Conservation (phyloP, 768 basidiomycete genomes). For the Galerina marginata region DNA sequence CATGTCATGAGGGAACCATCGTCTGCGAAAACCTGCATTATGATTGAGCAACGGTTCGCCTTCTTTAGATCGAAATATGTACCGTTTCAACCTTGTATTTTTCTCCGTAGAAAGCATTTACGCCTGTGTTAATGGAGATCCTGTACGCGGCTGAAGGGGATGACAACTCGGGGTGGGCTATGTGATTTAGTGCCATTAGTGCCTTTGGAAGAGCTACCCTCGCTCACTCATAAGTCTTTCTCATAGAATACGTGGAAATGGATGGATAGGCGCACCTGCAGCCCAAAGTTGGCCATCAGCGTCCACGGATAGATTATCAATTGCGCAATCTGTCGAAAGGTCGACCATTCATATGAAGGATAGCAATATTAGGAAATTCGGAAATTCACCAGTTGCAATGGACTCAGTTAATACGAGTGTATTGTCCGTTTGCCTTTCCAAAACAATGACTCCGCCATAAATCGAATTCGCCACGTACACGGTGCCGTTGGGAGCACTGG, state of each 20-base stretch:
- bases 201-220: slow-evolving; percentile 51
- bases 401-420: slow-evolving; percentile 58
- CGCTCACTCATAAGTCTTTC: too few relatives aligned
- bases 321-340: not conserved
- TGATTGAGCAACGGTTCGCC: slow-evolving; percentile 2
- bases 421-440: slow-evolving; percentile 65
- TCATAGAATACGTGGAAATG: not conserved
- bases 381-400: slow-evolving; percentile 54
- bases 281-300: slow-evolving; percentile 65
- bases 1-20: slow-evolving; percentile 61
- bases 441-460: slow-evolving; percentile 52
- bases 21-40: slow-evolving; percentile 67
- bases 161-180: slow-evolving; percentile 43
- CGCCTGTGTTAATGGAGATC: slow-evolving; percentile 57
- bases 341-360: not conserved
- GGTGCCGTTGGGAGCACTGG: slow-evolving; percentile 59
- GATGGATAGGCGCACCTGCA: slow-evolving; percentile 46
- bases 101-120: slow-evolving; percentile 58
- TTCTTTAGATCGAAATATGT: not conserved
- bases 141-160: slow-evolving; percentile 57
- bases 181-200: slow-evolving; percentile 42
- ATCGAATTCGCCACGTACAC: slow-evolving; percentile 61
- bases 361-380: not conserved
- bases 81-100: slow-evolving; percentile 68
- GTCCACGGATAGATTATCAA: slow-evolving; percentile 45